Evolutionary conservation across 2,329 filamentous ascomycete species (phyloP).

Genomic region (Malbranchea zuffiana): DNA sequence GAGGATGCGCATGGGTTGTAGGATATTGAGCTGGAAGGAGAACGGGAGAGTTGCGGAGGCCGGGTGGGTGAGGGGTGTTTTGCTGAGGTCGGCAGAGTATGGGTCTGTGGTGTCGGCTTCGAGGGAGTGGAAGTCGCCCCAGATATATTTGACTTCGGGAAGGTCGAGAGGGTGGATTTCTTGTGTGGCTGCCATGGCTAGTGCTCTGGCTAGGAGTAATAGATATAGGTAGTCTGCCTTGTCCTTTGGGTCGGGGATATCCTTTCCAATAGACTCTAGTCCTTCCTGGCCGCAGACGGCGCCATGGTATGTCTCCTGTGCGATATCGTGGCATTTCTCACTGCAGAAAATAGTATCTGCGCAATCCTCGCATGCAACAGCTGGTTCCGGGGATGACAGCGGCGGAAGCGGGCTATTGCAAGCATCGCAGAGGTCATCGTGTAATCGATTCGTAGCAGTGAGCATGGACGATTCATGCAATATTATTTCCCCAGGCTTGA

Average conservation of each 20-base stretch:
- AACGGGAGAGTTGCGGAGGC: conserved; percentile 45
- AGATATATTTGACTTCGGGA: conserved; percentile 52
- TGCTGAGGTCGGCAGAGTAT: conserved; percentile 7
- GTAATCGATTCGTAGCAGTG: conserved; percentile 77
- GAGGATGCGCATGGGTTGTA: conserved; percentile 49
- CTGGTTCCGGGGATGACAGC: conserved; percentile 31
- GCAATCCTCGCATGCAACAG: conserved; percentile 44
- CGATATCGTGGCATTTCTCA: conserved; percentile 44
- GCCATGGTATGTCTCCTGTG: conserved; percentile 46
- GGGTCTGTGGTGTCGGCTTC: conserved; percentile 15
- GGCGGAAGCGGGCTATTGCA: conserved; percentile 65
- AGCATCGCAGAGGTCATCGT: conserved; percentile 80
- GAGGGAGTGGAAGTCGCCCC: conserved; percentile 49
- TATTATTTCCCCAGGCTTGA: conserved; percentile 63
- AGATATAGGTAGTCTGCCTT: conserved; percentile 50
- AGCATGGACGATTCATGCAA: conserved; percentile 75
- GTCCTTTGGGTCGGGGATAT: conserved; percentile 46
- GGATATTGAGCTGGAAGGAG: conserved; percentile 49
- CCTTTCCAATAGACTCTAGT: conserved; percentile 48
- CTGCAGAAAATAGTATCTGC: conserved; percentile 52
- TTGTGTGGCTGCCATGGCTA: conserved; percentile 53
- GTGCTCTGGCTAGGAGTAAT: conserved; percentile 46
- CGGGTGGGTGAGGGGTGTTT: conserved; percentile 15
- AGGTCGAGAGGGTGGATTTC: conserved; percentile 48
- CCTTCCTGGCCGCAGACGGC: conserved; percentile 46